phyloP scores from a whole-genome alignment of 1,284 basidiomycete genomes.

The Mycena sp. region DNA sequence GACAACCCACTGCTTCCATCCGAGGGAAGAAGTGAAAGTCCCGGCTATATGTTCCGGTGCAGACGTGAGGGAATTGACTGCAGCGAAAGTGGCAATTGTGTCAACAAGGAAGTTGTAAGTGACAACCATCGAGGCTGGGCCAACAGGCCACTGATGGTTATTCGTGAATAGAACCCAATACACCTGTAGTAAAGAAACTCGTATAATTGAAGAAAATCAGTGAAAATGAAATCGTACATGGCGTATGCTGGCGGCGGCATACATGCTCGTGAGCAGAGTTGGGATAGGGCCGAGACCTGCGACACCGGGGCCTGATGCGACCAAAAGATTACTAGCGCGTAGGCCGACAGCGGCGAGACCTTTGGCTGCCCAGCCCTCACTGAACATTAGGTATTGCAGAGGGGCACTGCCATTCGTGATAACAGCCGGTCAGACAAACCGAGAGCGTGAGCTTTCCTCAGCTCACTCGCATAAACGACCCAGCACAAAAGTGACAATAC shows the following conservation, averaged over 20 bases:
- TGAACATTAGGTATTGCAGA: slow-evolving; percentile 27
- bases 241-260: slow-evolving; percentile 20
- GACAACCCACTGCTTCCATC: slow-evolving; percentile 31
- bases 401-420: slow-evolving; percentile 16
- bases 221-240: slow-evolving; percentile 1
- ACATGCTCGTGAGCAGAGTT: slow-evolving; percentile 27
- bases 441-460: background rate
- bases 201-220: no score
- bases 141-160: slow-evolving; percentile 8
- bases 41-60: slow-evolving; percentile 10
- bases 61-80: slow-evolving; percentile 21
- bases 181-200: background rate
- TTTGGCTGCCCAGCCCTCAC: slow-evolving; percentile 25
- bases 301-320: slow-evolving; percentile 23
- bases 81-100: slow-evolving; percentile 26
- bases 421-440: background rate
- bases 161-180: slow-evolving; percentile 29
- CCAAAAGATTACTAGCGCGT: slow-evolving; percentile 21
- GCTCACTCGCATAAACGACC: slow-evolving; percentile 24
- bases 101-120: slow-evolving; percentile 19
- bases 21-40: slow-evolving; percentile 23
- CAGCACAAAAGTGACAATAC: background rate
- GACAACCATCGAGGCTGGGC: slow-evolving; percentile 2
- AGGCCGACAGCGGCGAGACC: slow-evolving; percentile 23
- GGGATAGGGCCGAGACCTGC: slow-evolving; percentile 23